These are phyloP conservation scores for Sugiyamaella americana DNA, from an alignment of 805 yeast species.

Conservation along the genomic window DNA sequence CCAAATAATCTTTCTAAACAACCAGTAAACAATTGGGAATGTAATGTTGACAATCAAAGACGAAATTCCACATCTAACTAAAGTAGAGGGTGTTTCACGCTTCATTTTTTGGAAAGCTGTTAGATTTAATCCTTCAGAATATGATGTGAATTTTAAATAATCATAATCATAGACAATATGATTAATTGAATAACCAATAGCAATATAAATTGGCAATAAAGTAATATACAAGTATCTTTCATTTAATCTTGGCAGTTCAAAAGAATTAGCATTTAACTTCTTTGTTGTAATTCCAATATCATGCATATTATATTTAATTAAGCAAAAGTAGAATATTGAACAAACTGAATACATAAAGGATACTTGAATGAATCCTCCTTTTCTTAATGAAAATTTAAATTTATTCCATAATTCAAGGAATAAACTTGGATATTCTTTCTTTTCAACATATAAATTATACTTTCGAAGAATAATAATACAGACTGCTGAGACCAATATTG, in stretches of 20 bases:
- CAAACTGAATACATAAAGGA: constrained; percentile 6
- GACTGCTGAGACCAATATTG: constrained; percentile 8
- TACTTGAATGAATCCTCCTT: neutral
- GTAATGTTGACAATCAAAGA: constrained; percentile 10
- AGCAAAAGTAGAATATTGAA: constrained; percentile 6
- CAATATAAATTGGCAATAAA: constrained; percentile 8
- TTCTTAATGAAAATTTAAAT: neutral
- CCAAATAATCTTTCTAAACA: constrained; percentile 18
- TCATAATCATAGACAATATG: constrained; percentile 14
- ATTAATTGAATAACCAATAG: constrained; percentile 7
- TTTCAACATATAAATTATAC: constrained; percentile 11
- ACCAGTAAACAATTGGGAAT: constrained; percentile 17
- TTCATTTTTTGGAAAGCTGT: constrained; percentile 1
- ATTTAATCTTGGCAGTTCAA: constrained; percentile 13
- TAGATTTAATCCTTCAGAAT: constrained; percentile 4
- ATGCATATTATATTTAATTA: constrained; percentile 5
- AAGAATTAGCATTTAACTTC: constrained; percentile 1
- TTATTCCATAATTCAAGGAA: constrained; percentile 3
- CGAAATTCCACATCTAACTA: constrained; percentile 4
- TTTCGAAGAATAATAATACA: constrained; percentile 17
- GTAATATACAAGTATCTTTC: constrained; percentile 14
- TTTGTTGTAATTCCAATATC: constrained; percentile 11
- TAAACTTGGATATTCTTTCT: constrained; percentile 11
- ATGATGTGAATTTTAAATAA: constrained; percentile 9
- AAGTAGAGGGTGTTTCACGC: constrained; percentile 4